Percentiles rank a stretch among this genome's conserved stretches.
phyloP scores from a whole-genome alignment of 306 rosid genomes.

The Begonia fuchsioides region DNA sequence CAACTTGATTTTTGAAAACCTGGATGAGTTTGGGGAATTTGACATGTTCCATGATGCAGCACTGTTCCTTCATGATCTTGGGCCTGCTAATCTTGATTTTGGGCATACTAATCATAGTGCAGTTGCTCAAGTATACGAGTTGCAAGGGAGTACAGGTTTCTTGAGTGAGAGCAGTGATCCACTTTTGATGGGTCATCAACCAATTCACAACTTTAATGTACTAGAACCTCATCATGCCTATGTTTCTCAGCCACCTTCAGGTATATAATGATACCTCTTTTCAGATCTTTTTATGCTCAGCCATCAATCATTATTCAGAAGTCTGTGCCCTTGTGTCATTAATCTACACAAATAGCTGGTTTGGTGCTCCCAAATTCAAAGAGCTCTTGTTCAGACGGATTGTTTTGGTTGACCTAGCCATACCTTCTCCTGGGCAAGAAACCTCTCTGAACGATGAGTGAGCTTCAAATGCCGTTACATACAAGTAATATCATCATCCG shows the following conservation, averaged over 20 bases:
- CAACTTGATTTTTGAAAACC: conserved; percentile 29
- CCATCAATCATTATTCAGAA: too few relatives aligned
- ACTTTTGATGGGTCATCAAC: conserved; percentile 21
- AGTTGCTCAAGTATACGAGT: conserved; percentile 22
- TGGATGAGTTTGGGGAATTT: conserved; percentile 41
- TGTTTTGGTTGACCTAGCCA: conserved; percentile 18
- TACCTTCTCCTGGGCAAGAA: conserved; percentile 2
- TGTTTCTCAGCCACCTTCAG: conserved; percentile 35
- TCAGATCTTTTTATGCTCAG: background rate
- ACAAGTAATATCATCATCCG: conserved; percentile 1
- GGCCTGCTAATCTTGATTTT: conserved; percentile 15
- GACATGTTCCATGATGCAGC: conserved; percentile 51
- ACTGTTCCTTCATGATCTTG: conserved; percentile 40
- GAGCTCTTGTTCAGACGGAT: conserved; percentile 18
- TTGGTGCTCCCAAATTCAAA: conserved; percentile 13
- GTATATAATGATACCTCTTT: conserved; percentile 20
- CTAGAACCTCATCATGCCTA: conserved; percentile 28
- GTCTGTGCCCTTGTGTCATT: too few relatives aligned
- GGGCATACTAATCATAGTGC: conserved; percentile 11
- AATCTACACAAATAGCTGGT: conserved; percentile 20
- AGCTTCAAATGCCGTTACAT: conserved; percentile 5
- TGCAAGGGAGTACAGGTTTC: conserved; percentile 16
- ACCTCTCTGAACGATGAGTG: conserved; percentile 7
- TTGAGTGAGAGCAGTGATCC: conserved; percentile 20
- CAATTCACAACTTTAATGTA: conserved; percentile 8